Evolutionary conservation across 176 grass and related monocot genomes (phyloP).

Genomic region (Phragmites australis): DNA sequence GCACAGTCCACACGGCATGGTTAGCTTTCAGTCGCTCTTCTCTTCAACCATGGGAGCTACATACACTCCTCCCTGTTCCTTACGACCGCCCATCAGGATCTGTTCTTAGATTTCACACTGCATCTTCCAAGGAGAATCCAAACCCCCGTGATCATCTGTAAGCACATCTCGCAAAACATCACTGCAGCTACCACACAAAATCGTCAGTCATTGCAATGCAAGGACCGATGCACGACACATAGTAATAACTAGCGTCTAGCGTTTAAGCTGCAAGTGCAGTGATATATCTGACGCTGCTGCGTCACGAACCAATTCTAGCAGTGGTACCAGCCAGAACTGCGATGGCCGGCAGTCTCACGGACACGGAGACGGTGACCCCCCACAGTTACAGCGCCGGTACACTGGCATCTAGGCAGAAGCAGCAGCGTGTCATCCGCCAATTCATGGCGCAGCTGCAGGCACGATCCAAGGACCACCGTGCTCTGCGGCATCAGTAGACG

Average conservation of each 20-base stretch:
- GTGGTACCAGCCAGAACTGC: not conserved
- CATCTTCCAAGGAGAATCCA: not conserved
- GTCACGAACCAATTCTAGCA: not conserved
- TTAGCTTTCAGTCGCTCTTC: not conserved
- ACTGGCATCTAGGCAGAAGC: not conserved
- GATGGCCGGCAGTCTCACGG: not conserved
- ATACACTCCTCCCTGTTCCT: not conserved
- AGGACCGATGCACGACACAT: not conserved
- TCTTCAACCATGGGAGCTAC: too few relatives aligned
- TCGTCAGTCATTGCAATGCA: too few relatives aligned
- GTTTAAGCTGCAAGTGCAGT: not conserved
- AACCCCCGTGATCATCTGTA: not conserved
- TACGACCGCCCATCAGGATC: not conserved
- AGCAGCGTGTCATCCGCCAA: not conserved
- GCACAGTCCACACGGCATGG: conserved; percentile 1
- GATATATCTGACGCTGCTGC: not conserved
- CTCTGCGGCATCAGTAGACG: not conserved
- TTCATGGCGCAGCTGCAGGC: not conserved
- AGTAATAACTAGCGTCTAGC: not conserved
- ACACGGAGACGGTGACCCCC: not conserved
- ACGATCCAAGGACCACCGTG: conserved; percentile 1
- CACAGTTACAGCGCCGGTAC: conserved; percentile 7
- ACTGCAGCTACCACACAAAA: not conserved
- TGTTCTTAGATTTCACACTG: not conserved
- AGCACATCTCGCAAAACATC: conserved; percentile 12